phyloP scores from a whole-genome alignment of 2,329 filamentous ascomycete species.

The Chaetothyriales sp. region DNA sequence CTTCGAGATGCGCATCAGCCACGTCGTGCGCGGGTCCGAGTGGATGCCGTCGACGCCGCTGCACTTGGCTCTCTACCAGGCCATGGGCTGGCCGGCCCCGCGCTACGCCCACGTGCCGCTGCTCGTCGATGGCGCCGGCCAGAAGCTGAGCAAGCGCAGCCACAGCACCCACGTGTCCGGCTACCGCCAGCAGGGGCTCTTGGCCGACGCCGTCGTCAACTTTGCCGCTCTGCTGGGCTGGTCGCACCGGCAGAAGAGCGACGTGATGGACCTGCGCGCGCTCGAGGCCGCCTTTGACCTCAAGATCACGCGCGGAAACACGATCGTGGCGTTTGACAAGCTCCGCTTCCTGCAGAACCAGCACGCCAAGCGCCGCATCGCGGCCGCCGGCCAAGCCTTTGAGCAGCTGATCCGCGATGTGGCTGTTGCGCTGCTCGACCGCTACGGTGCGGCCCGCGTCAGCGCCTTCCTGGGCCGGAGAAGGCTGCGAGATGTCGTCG shows the following conservation, averaged over 20 bases:
- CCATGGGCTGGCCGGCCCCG: conserved; percentile 60
- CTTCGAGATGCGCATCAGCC: conserved; percentile 86
- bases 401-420: conserved; percentile 26
- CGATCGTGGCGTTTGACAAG: conserved; percentile 68
- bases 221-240: conserved; percentile 79
- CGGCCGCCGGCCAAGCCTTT: conserved; percentile 31
- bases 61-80: conserved; percentile 59
- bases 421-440: conserved; percentile 11
- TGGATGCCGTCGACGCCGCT: conserved; percentile 92
- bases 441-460: conserved; percentile 11
- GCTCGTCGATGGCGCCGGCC: conserved; percentile 52
- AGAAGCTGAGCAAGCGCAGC: conserved; percentile 81
- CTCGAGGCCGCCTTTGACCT: conserved; percentile 63
- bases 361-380: conserved; percentile 43
- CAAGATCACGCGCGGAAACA: conserved; percentile 83
- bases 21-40: conserved; percentile 86
- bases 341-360: conserved; percentile 64
- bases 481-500: conserved; percentile 35
- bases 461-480: conserved; percentile 16
- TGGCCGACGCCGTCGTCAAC: conserved; percentile 56
- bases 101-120: conserved; percentile 70
- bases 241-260: conserved; percentile 55
- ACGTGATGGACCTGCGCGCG: conserved; percentile 57
- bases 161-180: conserved; percentile 47
- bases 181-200: conserved; percentile 44